These are phyloP conservation scores for Podaxis sp. DNA, from an alignment of 768 basidiomycete genomes.

Conservation along the genomic window DNA sequence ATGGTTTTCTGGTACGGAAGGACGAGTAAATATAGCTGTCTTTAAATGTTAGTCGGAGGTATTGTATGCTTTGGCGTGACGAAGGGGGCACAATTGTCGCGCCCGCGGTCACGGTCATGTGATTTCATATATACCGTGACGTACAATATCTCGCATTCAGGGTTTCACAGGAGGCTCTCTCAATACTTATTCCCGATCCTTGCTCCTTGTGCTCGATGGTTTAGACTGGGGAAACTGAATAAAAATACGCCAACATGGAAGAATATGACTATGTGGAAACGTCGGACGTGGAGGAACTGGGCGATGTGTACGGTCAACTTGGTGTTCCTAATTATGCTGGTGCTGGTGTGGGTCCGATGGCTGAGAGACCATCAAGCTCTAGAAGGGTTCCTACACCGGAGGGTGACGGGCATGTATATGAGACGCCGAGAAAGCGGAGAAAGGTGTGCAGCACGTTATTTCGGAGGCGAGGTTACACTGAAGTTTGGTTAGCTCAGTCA, in stretches of 20 bases:
- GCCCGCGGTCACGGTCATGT: constrained; percentile 6
- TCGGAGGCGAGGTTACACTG: neutral
- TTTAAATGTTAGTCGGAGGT: neutral
- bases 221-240: neutral
- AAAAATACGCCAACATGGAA: neutral
- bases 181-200: neutral
- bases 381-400: neutral
- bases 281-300: constrained; percentile 13
- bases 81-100: neutral
- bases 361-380: neutral
- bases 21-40: neutral
- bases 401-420: neutral
- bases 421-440: constrained; percentile 3
- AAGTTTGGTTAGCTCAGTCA: constrained; percentile 8
- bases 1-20: neutral
- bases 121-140: neutral
- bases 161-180: neutral
- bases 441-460: neutral
- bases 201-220: neutral
- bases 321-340: neutral
- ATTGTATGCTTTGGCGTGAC: neutral
- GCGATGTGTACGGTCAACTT: neutral
- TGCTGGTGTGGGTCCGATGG: neutral
- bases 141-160: constrained; percentile 4
- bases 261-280: constrained; percentile 13